Evolutionary conservation across 305 asterid species (phyloP).

Genomic region (Fraxinus greggii): DNA sequence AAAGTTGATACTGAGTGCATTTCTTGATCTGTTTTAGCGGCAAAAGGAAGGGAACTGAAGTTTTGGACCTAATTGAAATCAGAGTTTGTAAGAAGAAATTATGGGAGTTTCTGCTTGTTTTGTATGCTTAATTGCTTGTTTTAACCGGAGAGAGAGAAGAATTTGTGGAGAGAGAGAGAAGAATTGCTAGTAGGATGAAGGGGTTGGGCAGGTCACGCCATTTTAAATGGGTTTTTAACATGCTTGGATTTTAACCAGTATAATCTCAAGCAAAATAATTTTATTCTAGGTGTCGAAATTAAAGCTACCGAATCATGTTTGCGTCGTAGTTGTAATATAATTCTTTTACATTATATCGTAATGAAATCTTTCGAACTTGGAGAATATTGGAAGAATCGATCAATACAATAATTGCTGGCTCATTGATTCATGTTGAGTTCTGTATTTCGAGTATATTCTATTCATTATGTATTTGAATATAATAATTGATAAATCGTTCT

Average conservation of each 20-base stretch:
- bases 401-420: no score
- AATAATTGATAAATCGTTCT: not conserved
- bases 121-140: not conserved
- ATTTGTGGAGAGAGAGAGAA: not conserved
- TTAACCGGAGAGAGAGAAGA: not conserved
- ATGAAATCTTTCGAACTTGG: not conserved
- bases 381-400: not conserved
- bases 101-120: not conserved
- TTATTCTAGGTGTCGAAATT: not conserved
- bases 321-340: not conserved
- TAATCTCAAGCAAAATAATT: not conserved
- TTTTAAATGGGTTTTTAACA: not conserved
- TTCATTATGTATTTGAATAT: not conserved
- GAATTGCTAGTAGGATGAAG: slow-evolving; percentile 18
- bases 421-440: not conserved
- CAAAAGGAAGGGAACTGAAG: not conserved
- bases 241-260: not conserved
- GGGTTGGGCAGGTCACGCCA: slow-evolving; percentile 8
- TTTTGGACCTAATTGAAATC: not conserved
- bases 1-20: slow-evolving; percentile 13
- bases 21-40: not conserved
- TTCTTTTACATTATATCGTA: not conserved
- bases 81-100: not conserved
- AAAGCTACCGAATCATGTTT: not conserved
- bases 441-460: not conserved